Conservation (phyloP, 2,329 filamentous ascomycete species). For the Endothia cerciana region DNA sequence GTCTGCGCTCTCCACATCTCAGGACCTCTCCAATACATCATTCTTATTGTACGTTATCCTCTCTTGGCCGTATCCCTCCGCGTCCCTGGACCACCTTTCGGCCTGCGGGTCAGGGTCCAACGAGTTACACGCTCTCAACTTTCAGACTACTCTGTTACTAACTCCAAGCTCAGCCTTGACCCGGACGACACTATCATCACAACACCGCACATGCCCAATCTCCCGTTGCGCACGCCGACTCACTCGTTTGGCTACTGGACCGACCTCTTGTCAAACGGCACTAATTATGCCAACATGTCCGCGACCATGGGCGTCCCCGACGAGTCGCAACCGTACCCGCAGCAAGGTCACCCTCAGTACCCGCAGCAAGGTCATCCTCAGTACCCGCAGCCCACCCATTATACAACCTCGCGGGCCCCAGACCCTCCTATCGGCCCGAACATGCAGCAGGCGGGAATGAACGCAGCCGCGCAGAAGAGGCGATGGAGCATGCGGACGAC, state of each 20-base stretch:
- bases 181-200: conserved; percentile 30
- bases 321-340: conserved; percentile 26
- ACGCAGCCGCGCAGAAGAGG: conserved; percentile 26
- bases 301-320: conserved; percentile 25
- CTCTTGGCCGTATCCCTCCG: not conserved
- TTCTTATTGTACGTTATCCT: conserved; percentile 27
- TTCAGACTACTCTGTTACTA: conserved; percentile 17
- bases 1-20: conserved; percentile 25
- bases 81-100: not conserved
- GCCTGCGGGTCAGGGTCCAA: not conserved
- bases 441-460: conserved; percentile 23
- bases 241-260: conserved; percentile 30
- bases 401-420: conserved; percentile 27
- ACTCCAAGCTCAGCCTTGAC: conserved; percentile 23
- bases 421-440: conserved; percentile 28
- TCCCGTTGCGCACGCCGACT: conserved; percentile 28
- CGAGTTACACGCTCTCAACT: not conserved
- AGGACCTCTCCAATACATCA: conserved; percentile 29
- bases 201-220: conserved; percentile 26
- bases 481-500: conserved; percentile 30
- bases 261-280: conserved; percentile 25
- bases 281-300: conserved; percentile 24
- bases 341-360: conserved; percentile 25
- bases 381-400: conserved; percentile 23
- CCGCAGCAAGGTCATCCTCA: conserved; percentile 24